A percentile compares a stretch with the other conserved stretches of the same genome.
phyloP scores from a whole-genome alignment of 495 filamentous ascomycete genomes.

The Podospora didyma region DNA sequence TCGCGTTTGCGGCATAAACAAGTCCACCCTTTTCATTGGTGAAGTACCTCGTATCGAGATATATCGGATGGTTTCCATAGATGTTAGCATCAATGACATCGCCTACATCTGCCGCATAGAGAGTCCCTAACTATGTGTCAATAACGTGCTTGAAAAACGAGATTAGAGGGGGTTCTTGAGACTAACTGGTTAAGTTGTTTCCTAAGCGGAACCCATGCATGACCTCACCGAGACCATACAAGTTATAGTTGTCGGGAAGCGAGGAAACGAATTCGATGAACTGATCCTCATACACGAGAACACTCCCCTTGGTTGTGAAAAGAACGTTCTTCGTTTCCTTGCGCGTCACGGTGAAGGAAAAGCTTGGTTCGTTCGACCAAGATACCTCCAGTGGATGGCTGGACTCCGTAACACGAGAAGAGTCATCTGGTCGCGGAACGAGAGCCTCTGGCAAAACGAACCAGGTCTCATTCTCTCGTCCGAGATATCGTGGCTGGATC shows the following conservation, averaged over 20 bases:
- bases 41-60: conserved; percentile 74
- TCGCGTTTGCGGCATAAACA: conserved; percentile 50
- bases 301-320: conserved; percentile 66
- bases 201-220: conserved; percentile 69
- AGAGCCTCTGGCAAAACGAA: conserved; percentile 62
- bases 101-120: conserved; percentile 66
- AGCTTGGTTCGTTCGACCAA: conserved; percentile 62
- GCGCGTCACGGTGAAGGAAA: conserved; percentile 68
- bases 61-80: conserved; percentile 79
- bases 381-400: conserved; percentile 53
- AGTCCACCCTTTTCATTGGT: conserved; percentile 48
- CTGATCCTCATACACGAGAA: conserved; percentile 75
- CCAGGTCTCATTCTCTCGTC: conserved; percentile 60
- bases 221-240: conserved; percentile 84
- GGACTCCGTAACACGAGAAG: conserved; percentile 29
- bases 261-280: conserved; percentile 72
- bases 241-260: conserved; percentile 66
- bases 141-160: not conserved
- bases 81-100: conserved; percentile 67
- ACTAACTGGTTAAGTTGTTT: conserved; percentile 66
- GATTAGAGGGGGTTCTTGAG: too few species aligned
- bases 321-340: conserved; percentile 60
- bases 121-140: conserved; percentile 43
- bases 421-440: conserved; percentile 54
- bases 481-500: conserved; percentile 66